phyloP scores from a whole-genome alignment of 352 stramenopile genomes.

The Thraustochytrium sp. region DNA sequence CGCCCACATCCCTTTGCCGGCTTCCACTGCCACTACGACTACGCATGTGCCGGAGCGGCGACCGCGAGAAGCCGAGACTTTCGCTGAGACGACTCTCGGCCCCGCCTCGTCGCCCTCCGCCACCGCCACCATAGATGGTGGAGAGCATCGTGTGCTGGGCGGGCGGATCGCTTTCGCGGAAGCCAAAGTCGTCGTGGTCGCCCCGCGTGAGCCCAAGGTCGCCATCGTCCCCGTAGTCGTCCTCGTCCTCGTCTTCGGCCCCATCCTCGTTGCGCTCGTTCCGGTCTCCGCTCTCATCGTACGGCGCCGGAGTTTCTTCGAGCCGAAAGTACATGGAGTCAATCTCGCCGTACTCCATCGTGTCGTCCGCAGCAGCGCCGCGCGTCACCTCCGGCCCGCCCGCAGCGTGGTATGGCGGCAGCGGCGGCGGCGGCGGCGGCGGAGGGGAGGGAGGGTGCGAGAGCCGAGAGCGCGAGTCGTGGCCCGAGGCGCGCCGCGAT shows the following conservation, averaged over 20 bases:
- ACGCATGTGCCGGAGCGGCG: not conserved
- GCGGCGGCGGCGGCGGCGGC: not conserved
- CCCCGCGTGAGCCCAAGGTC: no score
- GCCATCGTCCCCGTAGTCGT: not conserved
- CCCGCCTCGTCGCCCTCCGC: no score
- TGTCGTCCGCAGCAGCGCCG: not conserved
- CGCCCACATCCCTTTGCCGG: not conserved
- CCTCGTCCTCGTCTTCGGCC: not conserved
- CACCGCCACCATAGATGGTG: not conserved
- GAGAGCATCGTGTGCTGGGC: conserved; percentile 3
- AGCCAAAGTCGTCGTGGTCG: not conserved
- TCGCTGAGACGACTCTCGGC: not conserved
- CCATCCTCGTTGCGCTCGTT: no score
- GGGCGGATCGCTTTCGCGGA: not conserved
- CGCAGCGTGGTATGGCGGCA: not conserved
- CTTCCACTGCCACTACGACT: no score
- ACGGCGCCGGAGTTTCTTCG: no score
- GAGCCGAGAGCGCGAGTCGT: no score
- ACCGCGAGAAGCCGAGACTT: not conserved
- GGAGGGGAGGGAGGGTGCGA: not conserved
- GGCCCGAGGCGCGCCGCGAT: no score
- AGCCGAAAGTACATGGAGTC: not conserved
- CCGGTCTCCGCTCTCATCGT: no score
- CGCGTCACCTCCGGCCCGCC: not conserved
- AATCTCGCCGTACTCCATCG: not conserved